Evolutionary conservation across 805 yeast species (phyloP).

Genomic region (Sungouiella thailandica): DNA sequence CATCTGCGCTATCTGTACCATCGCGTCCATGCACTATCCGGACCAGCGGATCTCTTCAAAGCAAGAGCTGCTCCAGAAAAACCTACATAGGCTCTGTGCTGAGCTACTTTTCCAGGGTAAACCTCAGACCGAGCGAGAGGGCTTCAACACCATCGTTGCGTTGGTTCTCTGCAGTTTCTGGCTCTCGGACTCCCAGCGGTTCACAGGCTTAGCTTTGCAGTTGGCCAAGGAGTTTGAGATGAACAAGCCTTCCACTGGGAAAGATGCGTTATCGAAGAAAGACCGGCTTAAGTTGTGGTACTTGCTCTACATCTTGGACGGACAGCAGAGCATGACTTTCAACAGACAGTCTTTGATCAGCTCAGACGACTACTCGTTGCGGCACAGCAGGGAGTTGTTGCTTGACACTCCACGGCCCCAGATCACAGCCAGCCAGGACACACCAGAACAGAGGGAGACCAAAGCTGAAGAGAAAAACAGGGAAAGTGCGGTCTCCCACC

Average conservation of each 20-base stretch:
- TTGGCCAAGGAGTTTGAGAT: slow-evolving; percentile 52
- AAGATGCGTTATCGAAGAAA: slow-evolving; percentile 8
- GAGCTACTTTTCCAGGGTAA: slow-evolving; percentile 30
- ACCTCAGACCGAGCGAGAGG: slow-evolving; percentile 42
- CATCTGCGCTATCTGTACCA: slow-evolving; percentile 55
- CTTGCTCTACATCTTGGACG: slow-evolving; percentile 58
- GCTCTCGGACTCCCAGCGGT: slow-evolving; percentile 61
- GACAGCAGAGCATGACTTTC: slow-evolving; percentile 60
- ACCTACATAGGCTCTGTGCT: slow-evolving; percentile 32
- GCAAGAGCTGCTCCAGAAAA: slow-evolving; percentile 22
- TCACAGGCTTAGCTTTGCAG: slow-evolving; percentile 65
- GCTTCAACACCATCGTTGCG: slow-evolving; percentile 58
- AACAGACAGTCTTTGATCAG: slow-evolving; percentile 55
- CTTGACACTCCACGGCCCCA: slow-evolving; percentile 8
- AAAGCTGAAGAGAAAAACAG: neutral
- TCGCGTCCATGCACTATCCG: slow-evolving; percentile 60
- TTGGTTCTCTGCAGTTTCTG: slow-evolving; percentile 64
- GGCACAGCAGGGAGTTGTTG: slow-evolving; percentile 38
- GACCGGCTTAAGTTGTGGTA: slow-evolving; percentile 62
- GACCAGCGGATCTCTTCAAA: slow-evolving; percentile 23
- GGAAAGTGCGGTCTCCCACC: neutral
- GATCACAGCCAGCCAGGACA: neutral
- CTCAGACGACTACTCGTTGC: slow-evolving; percentile 40
- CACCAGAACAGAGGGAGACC: neutral
- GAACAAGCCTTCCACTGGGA: slow-evolving; percentile 20